These are phyloP conservation scores for Biscogniauxia mediterranea DNA, from an alignment of 2,329 filamentous ascomycete species.

Conservation along the genomic window DNA sequence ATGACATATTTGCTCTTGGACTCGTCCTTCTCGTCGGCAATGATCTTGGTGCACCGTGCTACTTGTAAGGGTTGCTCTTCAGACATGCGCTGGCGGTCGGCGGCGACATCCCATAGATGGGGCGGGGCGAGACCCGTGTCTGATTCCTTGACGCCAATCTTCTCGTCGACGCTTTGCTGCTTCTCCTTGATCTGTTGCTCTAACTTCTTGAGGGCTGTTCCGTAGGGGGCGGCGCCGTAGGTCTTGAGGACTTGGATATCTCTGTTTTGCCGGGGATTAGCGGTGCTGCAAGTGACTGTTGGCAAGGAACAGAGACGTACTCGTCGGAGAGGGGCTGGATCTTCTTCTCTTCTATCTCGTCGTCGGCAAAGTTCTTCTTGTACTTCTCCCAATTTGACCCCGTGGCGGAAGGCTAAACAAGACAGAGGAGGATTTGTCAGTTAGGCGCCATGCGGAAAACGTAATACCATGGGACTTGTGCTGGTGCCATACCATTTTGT, in stretches of 20 bases:
- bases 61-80: conserved; percentile 98
- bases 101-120: conserved; percentile 97
- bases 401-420: conserved; percentile 79
- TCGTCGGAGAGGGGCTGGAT: conserved; percentile 96
- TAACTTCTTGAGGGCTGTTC: conserved; percentile 89
- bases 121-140: conserved; percentile 97
- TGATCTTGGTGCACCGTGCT: conserved; percentile 98
- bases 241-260: conserved; percentile 99
- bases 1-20: conserved; percentile 99
- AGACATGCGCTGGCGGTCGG: conserved; percentile 96
- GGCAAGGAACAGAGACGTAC: conserved; percentile 52
- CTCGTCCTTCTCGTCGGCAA: conserved; percentile 90
- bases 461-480: neutral
- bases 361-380: conserved; percentile 93
- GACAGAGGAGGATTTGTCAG: conserved; percentile 15
- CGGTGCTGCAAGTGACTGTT: conserved; percentile 7
- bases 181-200: conserved; percentile 99
- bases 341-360: conserved; percentile 99
- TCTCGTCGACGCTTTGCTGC: conserved; percentile 96
- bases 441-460: conserved; percentile 10
- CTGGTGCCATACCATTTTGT: conserved; percentile 28
- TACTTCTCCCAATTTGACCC: conserved; percentile 98
- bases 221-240: conserved; percentile 95
- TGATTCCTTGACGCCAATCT: conserved; percentile 96
- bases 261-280: conserved; percentile 48